A percentile compares a stretch with the other conserved stretches of the same genome.
Evolutionary conservation across 805 yeast genomes (phyloP).

Genomic region (Ogataea ganodermae): DNA sequence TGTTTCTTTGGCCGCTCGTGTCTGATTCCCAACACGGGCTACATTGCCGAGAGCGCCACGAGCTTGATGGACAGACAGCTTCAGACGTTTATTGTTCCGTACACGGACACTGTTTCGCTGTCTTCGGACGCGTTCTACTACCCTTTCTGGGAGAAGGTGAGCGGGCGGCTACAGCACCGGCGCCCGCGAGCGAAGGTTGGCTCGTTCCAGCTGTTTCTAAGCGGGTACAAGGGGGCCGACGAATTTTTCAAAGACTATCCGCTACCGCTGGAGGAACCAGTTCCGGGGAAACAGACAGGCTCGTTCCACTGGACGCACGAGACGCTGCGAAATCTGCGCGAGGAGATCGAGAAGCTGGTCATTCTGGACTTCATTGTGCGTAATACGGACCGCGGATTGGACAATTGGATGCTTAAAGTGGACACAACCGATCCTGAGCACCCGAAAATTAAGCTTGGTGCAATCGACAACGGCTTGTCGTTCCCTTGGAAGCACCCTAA

Average conservation of each 20-base stretch:
- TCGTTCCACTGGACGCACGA: slow-evolving; percentile 56
- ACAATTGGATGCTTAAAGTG: slow-evolving; percentile 74
- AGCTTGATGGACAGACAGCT: slow-evolving; percentile 63
- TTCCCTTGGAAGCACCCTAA: slow-evolving; percentile 85
- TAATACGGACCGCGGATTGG: slow-evolving; percentile 73
- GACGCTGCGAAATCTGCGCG: slow-evolving; percentile 51
- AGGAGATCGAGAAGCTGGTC: slow-evolving; percentile 67
- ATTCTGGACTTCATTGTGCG: slow-evolving; percentile 71
- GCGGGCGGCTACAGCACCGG: slow-evolving; percentile 22
- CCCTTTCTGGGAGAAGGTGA: slow-evolving; percentile 46
- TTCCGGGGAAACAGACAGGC: slow-evolving; percentile 6
- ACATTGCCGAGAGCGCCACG: slow-evolving; percentile 72
- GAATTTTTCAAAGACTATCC: slow-evolving; percentile 59
- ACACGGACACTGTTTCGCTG: slow-evolving; percentile 57
- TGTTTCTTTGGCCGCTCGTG: slow-evolving; percentile 77
- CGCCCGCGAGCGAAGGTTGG: slow-evolving; percentile 54
- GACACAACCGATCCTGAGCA: slow-evolving; percentile 39
- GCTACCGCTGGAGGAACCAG: slow-evolving; percentile 38
- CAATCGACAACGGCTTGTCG: slow-evolving; percentile 73
- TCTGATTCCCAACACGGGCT: slow-evolving; percentile 70
- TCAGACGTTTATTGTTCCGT: slow-evolving; percentile 62
- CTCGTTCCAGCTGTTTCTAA: slow-evolving; percentile 63
- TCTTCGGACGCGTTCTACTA: slow-evolving; percentile 54
- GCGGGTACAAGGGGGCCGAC: slow-evolving; percentile 62
- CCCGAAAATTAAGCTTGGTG: slow-evolving; percentile 58